These are phyloP conservation scores for Guadua angustifolia DNA, from an alignment of 176 grass and related monocot genomes.

Conservation along the genomic window DNA sequence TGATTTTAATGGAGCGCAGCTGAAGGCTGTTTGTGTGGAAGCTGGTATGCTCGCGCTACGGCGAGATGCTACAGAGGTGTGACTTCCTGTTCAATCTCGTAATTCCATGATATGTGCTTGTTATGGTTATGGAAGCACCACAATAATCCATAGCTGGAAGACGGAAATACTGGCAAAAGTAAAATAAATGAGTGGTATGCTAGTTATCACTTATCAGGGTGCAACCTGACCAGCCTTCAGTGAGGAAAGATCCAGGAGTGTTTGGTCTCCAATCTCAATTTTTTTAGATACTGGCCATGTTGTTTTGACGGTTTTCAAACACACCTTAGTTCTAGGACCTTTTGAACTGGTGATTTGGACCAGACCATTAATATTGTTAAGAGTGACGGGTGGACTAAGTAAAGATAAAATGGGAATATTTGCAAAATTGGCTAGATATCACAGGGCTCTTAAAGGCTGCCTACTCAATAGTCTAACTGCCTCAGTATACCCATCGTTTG, in stretches of 20 bases:
- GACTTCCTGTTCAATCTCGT: constrained; percentile 7
- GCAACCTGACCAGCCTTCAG: not conserved
- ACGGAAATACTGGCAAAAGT: not conserved
- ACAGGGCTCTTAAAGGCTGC: not conserved
- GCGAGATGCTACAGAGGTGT: constrained; percentile 88
- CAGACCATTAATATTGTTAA: not conserved
- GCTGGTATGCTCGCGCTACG: constrained; percentile 89
- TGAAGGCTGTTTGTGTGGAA: constrained; percentile 96
- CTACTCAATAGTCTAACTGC: not conserved
- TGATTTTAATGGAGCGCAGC: constrained; percentile 86
- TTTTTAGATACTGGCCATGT: not conserved
- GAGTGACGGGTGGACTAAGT: not conserved
- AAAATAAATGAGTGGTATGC: not conserved
- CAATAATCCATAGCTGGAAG: not conserved
- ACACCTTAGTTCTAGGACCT: not conserved
- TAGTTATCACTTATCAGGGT: not conserved
- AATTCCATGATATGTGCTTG: not conserved
- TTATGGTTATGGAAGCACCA: not conserved
- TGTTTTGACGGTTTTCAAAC: not conserved
- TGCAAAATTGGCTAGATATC: constrained; percentile 1
- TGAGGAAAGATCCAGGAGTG: not conserved
- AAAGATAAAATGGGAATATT: not conserved
- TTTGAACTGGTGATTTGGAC: not conserved
- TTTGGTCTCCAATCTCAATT: not conserved
- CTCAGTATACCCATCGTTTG: not conserved